Percentiles rank a stretch among this genome's conserved stretches.
These are phyloP conservation scores for Microcera coccophila DNA, from an alignment of 2,329 filamentous ascomycete species.

Conservation along the genomic window DNA sequence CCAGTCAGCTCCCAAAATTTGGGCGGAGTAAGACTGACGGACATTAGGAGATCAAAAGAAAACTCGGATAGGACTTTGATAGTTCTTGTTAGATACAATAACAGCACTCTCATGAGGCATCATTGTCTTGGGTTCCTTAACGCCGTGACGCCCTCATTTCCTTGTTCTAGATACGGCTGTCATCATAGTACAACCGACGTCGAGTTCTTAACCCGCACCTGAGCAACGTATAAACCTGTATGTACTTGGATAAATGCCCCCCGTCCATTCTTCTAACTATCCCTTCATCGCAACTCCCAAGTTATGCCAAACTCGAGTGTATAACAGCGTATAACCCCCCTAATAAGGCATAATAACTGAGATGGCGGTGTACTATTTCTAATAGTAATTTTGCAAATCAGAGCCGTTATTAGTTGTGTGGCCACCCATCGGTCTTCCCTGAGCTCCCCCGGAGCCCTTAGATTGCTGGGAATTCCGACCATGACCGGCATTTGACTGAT, in stretches of 20 bases:
- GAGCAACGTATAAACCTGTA: constrained; percentile 1
- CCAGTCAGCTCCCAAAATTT: not conserved
- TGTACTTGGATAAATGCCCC: not conserved
- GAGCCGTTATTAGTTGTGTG: constrained; percentile 20
- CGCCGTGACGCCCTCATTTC: constrained; percentile 13
- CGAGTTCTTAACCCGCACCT: constrained; percentile 1
- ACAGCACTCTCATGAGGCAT: constrained; percentile 5
- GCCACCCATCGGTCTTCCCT: constrained; percentile 23
- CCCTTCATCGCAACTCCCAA: too few species aligned
- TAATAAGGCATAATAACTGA: constrained; percentile 6
- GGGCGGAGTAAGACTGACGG: too few species aligned
- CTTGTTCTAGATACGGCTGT: not conserved
- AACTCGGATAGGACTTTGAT: too few species aligned
- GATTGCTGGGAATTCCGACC: constrained; percentile 18
- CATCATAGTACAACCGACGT: not conserved
- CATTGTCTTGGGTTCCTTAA: constrained; percentile 10
- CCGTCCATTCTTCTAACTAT: not conserved
- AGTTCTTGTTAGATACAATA: not conserved
- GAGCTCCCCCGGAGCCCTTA: constrained; percentile 18
- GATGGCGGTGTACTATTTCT: constrained; percentile 14
- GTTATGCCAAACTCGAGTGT: too few species aligned
- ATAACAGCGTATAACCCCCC: constrained; percentile 8
- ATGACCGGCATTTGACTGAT: constrained; percentile 9
- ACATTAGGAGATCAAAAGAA: too few species aligned
- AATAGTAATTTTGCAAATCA: constrained; percentile 27